phyloP scores from a whole-genome alignment of 208 protist species.

The Acanthamoeba triangularis region DNA sequence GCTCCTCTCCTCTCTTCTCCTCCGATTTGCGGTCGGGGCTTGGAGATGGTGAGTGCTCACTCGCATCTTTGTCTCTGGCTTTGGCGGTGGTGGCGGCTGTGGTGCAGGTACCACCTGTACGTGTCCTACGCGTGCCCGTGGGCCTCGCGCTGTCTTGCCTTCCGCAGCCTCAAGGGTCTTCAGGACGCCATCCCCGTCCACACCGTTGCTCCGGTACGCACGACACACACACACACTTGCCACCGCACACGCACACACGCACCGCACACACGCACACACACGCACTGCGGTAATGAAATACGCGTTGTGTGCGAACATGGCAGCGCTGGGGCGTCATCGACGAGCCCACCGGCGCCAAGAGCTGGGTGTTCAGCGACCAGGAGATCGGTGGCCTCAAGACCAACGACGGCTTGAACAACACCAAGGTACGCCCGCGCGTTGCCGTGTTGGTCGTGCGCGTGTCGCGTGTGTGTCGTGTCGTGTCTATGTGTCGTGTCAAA shows the following conservation, averaged over 20 bases:
- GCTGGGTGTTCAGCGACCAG: slow-evolving; percentile 52
- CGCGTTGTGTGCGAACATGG: not conserved
- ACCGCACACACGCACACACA: too few species aligned
- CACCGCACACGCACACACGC: too few species aligned
- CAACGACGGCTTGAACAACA: not conserved
- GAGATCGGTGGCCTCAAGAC: slow-evolving; percentile 74
- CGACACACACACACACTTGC: not conserved
- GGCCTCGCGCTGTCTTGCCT: slow-evolving; percentile 82
- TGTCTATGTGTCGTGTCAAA: too few species aligned
- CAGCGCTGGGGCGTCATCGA: slow-evolving; percentile 44
- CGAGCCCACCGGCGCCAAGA: not conserved
- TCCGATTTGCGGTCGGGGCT: too few species aligned
- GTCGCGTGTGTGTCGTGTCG: too few species aligned
- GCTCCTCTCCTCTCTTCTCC: too few species aligned
- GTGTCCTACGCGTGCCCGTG: slow-evolving; percentile 94
- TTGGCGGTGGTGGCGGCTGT: too few species aligned
- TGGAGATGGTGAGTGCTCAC: too few species aligned
- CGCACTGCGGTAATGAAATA: too few species aligned
- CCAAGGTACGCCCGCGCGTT: not conserved
- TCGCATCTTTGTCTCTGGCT: too few species aligned
- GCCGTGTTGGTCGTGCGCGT: not conserved
- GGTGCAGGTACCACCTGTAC: slow-evolving; percentile 94
- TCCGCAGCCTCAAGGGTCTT: slow-evolving; percentile 75
- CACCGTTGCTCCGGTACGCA: too few species aligned
- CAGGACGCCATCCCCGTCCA: slow-evolving; percentile 70